Conservation (phyloP, 2,329 filamentous ascomycete genomes). For the Celoporthe dispersa region DNA sequence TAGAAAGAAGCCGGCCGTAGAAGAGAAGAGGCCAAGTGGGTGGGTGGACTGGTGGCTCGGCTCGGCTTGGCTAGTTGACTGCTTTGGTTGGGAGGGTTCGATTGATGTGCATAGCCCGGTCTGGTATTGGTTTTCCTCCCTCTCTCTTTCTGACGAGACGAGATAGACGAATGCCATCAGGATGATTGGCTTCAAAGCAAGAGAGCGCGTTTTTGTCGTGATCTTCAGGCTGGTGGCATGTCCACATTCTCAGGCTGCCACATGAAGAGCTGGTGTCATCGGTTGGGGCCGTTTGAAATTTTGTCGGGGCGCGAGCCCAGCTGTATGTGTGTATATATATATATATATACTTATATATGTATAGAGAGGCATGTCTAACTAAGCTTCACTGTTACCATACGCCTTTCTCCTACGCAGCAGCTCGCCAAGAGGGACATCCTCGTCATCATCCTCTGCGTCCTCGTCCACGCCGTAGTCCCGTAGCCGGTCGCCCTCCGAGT, state of each 20-base stretch:
- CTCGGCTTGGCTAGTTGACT: neutral
- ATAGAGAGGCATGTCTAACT: neutral
- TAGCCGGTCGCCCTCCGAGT: constrained; percentile 74
- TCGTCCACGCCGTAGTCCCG: constrained; percentile 82
- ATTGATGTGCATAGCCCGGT: constrained; percentile 26
- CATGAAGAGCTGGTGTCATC: neutral
- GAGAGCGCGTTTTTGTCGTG: neutral
- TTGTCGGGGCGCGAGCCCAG: constrained; percentile 19
- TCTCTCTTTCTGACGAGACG: neutral
- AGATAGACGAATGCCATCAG: constrained; percentile 19
- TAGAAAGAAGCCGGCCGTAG: constrained; percentile 21
- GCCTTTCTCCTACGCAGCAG: constrained; percentile 62
- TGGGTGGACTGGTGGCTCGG: constrained; percentile 1
- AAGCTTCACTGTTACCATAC: constrained; percentile 16
- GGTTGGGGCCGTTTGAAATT: neutral
- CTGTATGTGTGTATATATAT: constrained; percentile 32
- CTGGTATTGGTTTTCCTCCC: neutral
- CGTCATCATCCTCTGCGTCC: constrained; percentile 56
- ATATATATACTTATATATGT: constrained; percentile 32
- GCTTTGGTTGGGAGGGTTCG: neutral
- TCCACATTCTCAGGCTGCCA: neutral
- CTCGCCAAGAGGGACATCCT: constrained; percentile 72
- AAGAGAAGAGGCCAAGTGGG: constrained; percentile 6
- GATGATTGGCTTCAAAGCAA: neutral
- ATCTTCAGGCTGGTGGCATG: neutral